Evolutionary conservation across 2,329 filamentous ascomycete genomes (phyloP).

Genomic region (Sporothrix brasiliensis): DNA sequence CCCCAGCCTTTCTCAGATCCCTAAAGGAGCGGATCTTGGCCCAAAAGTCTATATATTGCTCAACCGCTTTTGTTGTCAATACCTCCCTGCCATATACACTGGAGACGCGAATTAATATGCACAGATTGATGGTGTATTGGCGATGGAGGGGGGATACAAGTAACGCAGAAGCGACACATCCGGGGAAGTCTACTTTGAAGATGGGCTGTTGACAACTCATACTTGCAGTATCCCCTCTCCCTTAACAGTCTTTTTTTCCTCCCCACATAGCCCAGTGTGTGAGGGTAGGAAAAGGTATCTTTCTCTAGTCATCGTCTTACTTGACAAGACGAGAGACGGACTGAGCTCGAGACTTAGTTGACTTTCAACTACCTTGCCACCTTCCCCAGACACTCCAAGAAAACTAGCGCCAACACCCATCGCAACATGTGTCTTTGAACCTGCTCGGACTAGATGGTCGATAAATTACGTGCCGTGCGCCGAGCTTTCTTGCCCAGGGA

Average conservation of each 20-base stretch:
- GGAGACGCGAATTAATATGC: neutral
- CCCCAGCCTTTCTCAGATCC: constrained; percentile 9
- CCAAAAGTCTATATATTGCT: neutral
- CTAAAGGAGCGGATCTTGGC: neutral
- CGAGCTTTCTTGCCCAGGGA: neutral
- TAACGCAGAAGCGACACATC: neutral
- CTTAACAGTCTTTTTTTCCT: neutral
- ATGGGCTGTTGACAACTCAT: neutral
- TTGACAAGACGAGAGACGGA: neutral
- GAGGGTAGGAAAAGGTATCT: neutral
- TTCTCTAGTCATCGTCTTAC: neutral
- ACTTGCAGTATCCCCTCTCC: neutral
- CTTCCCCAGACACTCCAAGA: neutral
- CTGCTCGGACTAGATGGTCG: constrained; percentile 12
- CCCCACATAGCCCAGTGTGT: no score
- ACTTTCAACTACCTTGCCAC: neutral
- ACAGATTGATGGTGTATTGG: no score
- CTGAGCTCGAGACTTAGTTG: constrained; percentile 15
- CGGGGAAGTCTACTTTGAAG: neutral
- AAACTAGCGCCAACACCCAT: constrained; percentile 15
- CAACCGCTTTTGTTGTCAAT: constrained; percentile 15
- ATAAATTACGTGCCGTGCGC: constrained; percentile 18
- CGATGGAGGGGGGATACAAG: no score
- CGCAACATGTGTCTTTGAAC: neutral
- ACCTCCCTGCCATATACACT: neutral